Conservation (phyloP, 2,329 filamentous ascomycete species). For the Paradendryphiella salina region DNA sequence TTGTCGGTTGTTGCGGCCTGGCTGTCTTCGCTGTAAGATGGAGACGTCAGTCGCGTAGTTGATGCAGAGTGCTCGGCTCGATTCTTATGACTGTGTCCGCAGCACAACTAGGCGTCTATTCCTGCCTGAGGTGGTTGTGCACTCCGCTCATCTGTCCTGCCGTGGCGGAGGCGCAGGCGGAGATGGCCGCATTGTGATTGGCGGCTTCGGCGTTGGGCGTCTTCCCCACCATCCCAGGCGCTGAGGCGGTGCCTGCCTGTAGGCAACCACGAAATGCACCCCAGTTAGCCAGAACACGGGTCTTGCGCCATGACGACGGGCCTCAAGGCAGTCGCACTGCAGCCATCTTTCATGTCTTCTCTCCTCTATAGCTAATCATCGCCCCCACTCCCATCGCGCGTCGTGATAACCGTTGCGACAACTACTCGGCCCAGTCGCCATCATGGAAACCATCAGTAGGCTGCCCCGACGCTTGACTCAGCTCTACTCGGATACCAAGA, state of each 20-base stretch:
- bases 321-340: slow-evolving; percentile 35
- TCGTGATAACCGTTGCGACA: slow-evolving; percentile 8
- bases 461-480: slow-evolving; percentile 52
- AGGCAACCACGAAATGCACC: slow-evolving; percentile 42
- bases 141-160: neutral
- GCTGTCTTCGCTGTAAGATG: neutral
- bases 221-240: slow-evolving; percentile 10
- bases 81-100: neutral
- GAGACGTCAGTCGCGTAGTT: too few species aligned
- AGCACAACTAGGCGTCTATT: neutral
- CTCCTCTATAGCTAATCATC: slow-evolving; percentile 12
- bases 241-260: slow-evolving; percentile 21
- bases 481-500: slow-evolving; percentile 81
- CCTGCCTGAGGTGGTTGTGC: neutral
- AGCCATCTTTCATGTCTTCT: slow-evolving; percentile 25
- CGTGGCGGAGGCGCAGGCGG: slow-evolving; percentile 10
- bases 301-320: slow-evolving; percentile 33
- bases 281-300: slow-evolving; percentile 23
- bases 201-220: neutral
- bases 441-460: slow-evolving; percentile 45
- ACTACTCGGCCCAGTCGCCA: slow-evolving; percentile 4
- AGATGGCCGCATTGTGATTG: slow-evolving; percentile 11
- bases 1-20: neutral
- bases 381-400: slow-evolving; percentile 9
- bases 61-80: neutral